Evolutionary conservation across 352 stramenopile genomes (phyloP).

Genomic region (Phytophthora meadii): DNA sequence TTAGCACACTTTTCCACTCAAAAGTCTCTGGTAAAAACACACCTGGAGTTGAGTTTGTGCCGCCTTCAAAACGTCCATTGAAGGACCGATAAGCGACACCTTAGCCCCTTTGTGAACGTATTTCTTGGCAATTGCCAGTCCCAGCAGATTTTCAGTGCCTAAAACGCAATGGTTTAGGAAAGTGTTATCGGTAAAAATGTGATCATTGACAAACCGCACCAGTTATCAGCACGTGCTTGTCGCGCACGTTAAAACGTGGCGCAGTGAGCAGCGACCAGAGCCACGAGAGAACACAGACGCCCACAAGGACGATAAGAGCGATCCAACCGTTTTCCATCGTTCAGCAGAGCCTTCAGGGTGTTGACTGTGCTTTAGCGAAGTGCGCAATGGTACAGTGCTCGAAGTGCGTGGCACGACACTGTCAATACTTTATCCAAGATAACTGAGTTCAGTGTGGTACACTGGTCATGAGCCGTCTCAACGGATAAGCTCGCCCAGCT

Average conservation of each 20-base stretch:
- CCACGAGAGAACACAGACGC: constrained; percentile 49
- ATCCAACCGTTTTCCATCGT: constrained; percentile 45
- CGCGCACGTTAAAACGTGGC: constrained; percentile 56
- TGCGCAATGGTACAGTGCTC: neutral
- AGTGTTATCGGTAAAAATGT: too few relatives aligned
- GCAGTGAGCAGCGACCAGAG: constrained; percentile 53
- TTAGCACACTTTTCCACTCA: neutral
- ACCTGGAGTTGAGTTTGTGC: constrained; percentile 48
- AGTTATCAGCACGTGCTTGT: constrained; percentile 69
- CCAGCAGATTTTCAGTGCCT: constrained; percentile 52
- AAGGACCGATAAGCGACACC: constrained; percentile 56
- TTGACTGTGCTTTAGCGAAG: neutral
- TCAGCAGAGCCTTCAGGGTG: neutral
- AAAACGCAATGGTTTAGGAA: constrained; percentile 7
- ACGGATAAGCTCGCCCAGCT: constrained; percentile 5
- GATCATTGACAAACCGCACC: constrained; percentile 25
- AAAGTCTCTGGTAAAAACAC: neutral
- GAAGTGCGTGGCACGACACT: neutral
- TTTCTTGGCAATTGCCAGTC: constrained; percentile 69
- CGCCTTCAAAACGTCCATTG: constrained; percentile 40
- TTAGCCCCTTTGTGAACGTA: constrained; percentile 61
- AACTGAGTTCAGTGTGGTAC: constrained; percentile 16
- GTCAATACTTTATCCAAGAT: constrained; percentile 11
- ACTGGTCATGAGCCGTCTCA: constrained; percentile 2
- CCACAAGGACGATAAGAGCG: constrained; percentile 44